Percentiles rank a stretch among this genome's conserved stretches.
phyloP scores from a whole-genome alignment of 345 rosid species.

The Mallotus nudiflorus region DNA sequence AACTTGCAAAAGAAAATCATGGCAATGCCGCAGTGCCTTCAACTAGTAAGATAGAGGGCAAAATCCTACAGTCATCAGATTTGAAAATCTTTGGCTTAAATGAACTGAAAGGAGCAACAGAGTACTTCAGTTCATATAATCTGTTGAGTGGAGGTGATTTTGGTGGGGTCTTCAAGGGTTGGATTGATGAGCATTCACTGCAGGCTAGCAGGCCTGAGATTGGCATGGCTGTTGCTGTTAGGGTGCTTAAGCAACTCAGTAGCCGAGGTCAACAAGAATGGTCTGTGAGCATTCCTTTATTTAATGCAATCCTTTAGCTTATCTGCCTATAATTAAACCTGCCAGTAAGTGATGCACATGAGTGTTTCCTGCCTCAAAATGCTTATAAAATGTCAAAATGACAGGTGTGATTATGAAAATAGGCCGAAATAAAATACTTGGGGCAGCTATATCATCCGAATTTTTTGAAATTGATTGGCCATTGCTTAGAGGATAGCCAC shows the following conservation, averaged over 20 bases:
- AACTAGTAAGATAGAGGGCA: slow-evolving; percentile 27
- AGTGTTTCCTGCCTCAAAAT: too few species aligned
- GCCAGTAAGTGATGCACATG: too few species aligned
- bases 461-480: slow-evolving; percentile 1
- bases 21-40: slow-evolving; percentile 10
- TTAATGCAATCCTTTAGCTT: neutral
- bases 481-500: neutral
- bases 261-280: slow-evolving; percentile 39
- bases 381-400: too few species aligned
- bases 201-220: slow-evolving; percentile 27
- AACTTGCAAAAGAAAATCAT: too few species aligned
- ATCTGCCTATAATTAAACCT: too few species aligned
- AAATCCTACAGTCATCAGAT: slow-evolving; percentile 30
- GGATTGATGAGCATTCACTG: slow-evolving; percentile 33
- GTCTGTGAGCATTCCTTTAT: slow-evolving; percentile 24
- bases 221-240: slow-evolving; percentile 35
- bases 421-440: slow-evolving; percentile 36
- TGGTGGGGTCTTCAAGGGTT: slow-evolving; percentile 39
- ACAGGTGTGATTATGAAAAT: too few species aligned
- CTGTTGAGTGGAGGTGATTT: slow-evolving; percentile 35
- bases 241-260: slow-evolving; percentile 31
- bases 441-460: slow-evolving; percentile 24
- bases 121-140: slow-evolving; percentile 35
- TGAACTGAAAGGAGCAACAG: slow-evolving; percentile 33
- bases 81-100: slow-evolving; percentile 28